Base-by-base conservation (phyloP, 345 rosid genomes). In the Lepidium africanum region DNA sequence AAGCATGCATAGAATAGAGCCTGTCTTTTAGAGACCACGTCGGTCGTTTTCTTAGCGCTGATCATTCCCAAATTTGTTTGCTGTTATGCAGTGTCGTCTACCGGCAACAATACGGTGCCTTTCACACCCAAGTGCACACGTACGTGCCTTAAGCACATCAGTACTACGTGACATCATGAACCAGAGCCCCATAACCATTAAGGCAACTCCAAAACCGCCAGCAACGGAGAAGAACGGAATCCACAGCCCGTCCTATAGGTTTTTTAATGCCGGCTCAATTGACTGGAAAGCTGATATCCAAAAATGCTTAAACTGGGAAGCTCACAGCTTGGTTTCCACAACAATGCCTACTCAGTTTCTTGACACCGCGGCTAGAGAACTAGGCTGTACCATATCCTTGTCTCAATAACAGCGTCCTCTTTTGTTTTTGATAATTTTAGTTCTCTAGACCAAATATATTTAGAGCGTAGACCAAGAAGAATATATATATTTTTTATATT, bases 111-210 rank as follows among this genome's bases (percentile, higher is more conserved):
- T 88, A 59, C 81, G 84, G 59, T 92, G 98, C 68, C 87, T 92
- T 32, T 88, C 90, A 67, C 98, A 92, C 75, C 90, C 90, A 48
- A 92, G 98, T 59, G 98, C 97, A 1, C 98, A 92, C 59, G 98
- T 92, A 42, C 96, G 98, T 6, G 86, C 98, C 45, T 81, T 90
- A 48, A 90, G 98, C 85, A 81, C 75, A 9, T 90, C 98, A 10
- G 98, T 92, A 59, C 90, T 92, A 19, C 90, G 90, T 0, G 82
- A 78, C 65, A 88, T 92, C 50, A 53, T 86, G 86, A 80, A 82
- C 70, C 73, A 86, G 40, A 80, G 83, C 40, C 67, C 86, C 15
- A 38, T 76, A 19, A 68, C 86, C 21, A 41, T 74, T 4, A 74
- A 81, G 66, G 77, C 78, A 13, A 60, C 67, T 35, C 73, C 81